These are phyloP conservation scores for Colletotrichum coccodes DNA, from an alignment of 2,329 filamentous ascomycete species.

Conservation along the genomic window DNA sequence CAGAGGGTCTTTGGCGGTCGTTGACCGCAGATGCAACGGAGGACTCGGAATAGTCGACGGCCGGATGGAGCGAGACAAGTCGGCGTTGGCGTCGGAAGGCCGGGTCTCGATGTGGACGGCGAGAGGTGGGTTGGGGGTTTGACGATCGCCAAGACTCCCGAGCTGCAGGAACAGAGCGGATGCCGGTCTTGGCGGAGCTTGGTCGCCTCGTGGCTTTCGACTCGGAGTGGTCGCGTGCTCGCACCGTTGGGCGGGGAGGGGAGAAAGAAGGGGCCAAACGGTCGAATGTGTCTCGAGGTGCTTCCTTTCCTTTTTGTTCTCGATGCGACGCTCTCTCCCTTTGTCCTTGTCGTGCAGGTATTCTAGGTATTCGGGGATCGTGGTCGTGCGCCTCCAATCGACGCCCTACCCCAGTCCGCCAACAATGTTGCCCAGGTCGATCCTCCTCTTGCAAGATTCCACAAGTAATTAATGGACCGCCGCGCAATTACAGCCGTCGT, in stretches of 20 bases:
- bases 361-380: background rate
- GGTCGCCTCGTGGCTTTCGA: constrained; percentile 18
- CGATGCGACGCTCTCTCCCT: background rate
- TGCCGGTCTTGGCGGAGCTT: constrained; percentile 29
- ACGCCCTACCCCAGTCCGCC: background rate
- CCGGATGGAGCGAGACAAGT: background rate
- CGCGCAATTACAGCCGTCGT: constrained; percentile 6
- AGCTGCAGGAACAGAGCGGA: constrained; percentile 29
- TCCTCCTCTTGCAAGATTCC: constrained; percentile 30
- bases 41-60: background rate
- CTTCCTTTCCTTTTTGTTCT: background rate
- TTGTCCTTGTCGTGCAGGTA: background rate
- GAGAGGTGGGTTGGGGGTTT: constrained; percentile 4
- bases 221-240: constrained; percentile 6
- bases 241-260: background rate
- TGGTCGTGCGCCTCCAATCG: background rate
- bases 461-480: constrained; percentile 1
- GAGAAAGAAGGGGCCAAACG: background rate
- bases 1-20: background rate
- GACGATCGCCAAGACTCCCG: constrained; percentile 24
- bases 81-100: background rate
- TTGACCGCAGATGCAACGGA: background rate
- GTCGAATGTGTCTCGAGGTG: background rate
- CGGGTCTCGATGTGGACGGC: background rate
- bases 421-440: constrained; percentile 17